Evolutionary conservation across 2,329 filamentous ascomycete genomes (phyloP), one percentile per base, ranked within the genome.

Genomic region (Tolypocladium nubicola): DNA sequence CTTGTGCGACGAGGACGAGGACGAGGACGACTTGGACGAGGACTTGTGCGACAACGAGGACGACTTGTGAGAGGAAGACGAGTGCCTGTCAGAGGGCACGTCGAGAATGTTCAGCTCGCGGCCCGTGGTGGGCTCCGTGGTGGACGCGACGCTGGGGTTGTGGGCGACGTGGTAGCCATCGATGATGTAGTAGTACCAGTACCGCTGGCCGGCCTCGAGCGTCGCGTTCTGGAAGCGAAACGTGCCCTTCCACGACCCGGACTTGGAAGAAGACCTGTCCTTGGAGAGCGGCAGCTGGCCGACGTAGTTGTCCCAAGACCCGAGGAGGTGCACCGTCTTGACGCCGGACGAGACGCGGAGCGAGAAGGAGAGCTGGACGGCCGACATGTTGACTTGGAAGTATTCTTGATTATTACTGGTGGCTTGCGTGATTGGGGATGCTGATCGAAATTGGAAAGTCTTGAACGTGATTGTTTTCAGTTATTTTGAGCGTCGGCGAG

Each of bases 131-230:
- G 93, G 92, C 81, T 99, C 94, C 65, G 89, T 87, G 70, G 89
- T 95, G 71, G 88, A 93, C 69, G 88, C 80, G 73, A 91, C 87
- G 73, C 89, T 89, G 65, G 93, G 92, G 78, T 97, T 94, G 82
- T 97, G 93, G 61, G 92, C 92, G 73, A 96, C 88, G 75, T 97
- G 92, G 85, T 97, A 97, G 67, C 94, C 94, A 74, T 99, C 94
- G 75, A 97, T 94, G 85, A 97, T 97, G 83, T 97, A 99, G 85
- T 99, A 99, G 86, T 97, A 99, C 94, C 94, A 99, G 85, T 97
- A 97, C 72, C 93, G 87, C 73, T 90, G 86, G 72, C 93, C 91
- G 67, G 90, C 81, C 79, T 93, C 86, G 67, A 97, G 83, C 60
- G 90, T 93, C 61, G 84, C 77, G 71, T 87, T 88, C 77, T 94